phyloP scores from a whole-genome alignment of 495 filamentous ascomycete genomes.

The Letharia columbiana region DNA sequence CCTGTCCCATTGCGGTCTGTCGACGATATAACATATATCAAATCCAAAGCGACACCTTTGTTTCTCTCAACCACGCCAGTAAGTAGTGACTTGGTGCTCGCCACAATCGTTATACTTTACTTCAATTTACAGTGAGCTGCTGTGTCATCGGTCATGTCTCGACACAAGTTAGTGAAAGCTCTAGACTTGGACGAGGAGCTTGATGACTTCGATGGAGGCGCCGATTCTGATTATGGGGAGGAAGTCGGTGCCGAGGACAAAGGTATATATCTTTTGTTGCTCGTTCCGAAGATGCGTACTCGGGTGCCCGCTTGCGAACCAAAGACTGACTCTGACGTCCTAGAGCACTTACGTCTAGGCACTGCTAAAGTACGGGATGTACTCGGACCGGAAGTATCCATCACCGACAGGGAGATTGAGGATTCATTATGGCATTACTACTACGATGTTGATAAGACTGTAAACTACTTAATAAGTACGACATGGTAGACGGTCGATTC shows the following conservation, averaged over 20 bases:
- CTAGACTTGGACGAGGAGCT: conserved; percentile 53
- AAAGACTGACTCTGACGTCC: conserved; percentile 16
- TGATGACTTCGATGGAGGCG: conserved; percentile 51
- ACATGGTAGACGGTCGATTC: background rate
- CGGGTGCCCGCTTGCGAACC: conserved; percentile 20
- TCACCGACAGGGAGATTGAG: conserved; percentile 66
- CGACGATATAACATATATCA: too few relatives aligned
- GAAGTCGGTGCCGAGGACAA: conserved; percentile 54
- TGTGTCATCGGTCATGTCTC: conserved; percentile 43
- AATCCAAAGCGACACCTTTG: background rate
- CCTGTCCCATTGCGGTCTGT: too few relatives aligned
- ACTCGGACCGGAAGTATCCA: conserved; percentile 42
- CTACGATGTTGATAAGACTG: conserved; percentile 79
- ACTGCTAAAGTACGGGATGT: conserved; percentile 46
- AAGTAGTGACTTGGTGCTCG: background rate
- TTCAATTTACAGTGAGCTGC: background rate
- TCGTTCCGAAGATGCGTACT: background rate
- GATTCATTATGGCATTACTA: conserved; percentile 94
- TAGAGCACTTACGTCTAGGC: conserved; percentile 49
- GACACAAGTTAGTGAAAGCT: conserved; percentile 52
- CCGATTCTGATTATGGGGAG: conserved; percentile 34
- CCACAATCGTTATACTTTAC: too few relatives aligned
- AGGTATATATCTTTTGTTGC: conserved; percentile 32
- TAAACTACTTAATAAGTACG: conserved; percentile 65
- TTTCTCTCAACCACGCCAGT: background rate